phyloP scores from a whole-genome alignment of 352 stramenopile species.

The Phytophthora agathidicida region DNA sequence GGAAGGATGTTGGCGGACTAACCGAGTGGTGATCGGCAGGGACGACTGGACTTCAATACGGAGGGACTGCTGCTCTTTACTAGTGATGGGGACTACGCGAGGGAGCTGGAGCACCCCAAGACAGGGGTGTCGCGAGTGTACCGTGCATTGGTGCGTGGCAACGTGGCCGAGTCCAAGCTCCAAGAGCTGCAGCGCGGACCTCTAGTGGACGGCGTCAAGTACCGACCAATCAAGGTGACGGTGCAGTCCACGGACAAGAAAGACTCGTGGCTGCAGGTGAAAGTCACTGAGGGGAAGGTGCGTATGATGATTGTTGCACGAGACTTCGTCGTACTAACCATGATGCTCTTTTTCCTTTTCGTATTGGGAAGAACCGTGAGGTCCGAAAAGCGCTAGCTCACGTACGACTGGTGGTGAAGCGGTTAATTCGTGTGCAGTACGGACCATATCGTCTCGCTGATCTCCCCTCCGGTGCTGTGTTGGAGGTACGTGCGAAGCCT shows the following conservation, averaged over 20 bases:
- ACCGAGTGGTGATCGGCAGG: constrained; percentile 30
- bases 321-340: not conserved
- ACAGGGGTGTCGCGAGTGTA: constrained; percentile 80
- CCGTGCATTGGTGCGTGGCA: constrained; percentile 83
- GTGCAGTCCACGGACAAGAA: constrained; percentile 86
- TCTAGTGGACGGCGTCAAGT: constrained; percentile 87
- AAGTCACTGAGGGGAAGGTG: constrained; percentile 88
- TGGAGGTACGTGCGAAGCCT: constrained; percentile 77
- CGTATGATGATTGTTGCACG: constrained; percentile 2
- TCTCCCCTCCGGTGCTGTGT: constrained; percentile 70
- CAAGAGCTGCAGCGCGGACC: constrained; percentile 75
- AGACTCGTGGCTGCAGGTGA: constrained; percentile 90
- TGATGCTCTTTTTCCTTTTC: not conserved
- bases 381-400: constrained; percentile 89
- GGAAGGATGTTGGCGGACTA: no score
- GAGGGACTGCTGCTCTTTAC: constrained; percentile 93
- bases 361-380: constrained; percentile 81
- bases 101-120: constrained; percentile 88
- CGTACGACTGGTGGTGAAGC: constrained; percentile 88
- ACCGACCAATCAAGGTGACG: constrained; percentile 71
- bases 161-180: constrained; percentile 83
- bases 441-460: constrained; percentile 89
- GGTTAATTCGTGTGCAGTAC: constrained; percentile 89
- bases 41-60: constrained; percentile 93
- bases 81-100: constrained; percentile 91